phyloP scores from a whole-genome alignment of 2,329 filamentous ascomycete species.

The Erysiphe pulchra region DNA sequence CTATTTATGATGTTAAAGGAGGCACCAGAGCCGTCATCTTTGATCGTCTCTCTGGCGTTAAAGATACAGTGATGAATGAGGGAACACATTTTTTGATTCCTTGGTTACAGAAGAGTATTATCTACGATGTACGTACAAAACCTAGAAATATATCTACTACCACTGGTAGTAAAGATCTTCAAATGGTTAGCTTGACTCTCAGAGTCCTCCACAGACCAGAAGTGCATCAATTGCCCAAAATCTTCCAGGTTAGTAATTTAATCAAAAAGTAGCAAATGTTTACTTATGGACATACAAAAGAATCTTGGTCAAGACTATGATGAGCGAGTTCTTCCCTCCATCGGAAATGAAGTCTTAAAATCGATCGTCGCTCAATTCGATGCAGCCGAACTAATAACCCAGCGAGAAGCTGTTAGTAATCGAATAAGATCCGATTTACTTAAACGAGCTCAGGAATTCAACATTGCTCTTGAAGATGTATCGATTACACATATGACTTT shows the following conservation, averaged over 20 bases:
- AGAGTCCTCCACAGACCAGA: slow-evolving; percentile 87
- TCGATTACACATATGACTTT: slow-evolving; percentile 99
- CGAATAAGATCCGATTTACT: slow-evolving; percentile 82
- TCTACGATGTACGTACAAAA: slow-evolving; percentile 94
- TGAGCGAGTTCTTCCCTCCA: slow-evolving; percentile 90
- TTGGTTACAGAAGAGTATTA: slow-evolving; percentile 82
- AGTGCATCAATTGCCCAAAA: slow-evolving; percentile 78
- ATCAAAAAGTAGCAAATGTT: background rate
- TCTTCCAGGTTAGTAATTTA: slow-evolving; percentile 58
- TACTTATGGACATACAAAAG: slow-evolving; percentile 19
- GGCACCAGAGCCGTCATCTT: slow-evolving; percentile 93
- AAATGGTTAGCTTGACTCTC: slow-evolving; percentile 98
- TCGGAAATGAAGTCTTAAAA: slow-evolving; percentile 98
- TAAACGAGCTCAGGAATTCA: slow-evolving; percentile 86
- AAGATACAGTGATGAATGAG: slow-evolving; percentile 79
- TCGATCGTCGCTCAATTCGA: slow-evolving; percentile 97
- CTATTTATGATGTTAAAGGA: slow-evolving; percentile 92
- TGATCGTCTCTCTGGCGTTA: slow-evolving; percentile 75
- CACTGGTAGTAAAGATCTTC: slow-evolving; percentile 93
- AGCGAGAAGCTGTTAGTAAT: slow-evolving; percentile 88
- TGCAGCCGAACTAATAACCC: slow-evolving; percentile 92
- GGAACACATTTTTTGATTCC: slow-evolving; percentile 91
- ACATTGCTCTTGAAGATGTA: slow-evolving; percentile 95
- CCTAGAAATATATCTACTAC: slow-evolving; percentile 94
- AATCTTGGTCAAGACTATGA: slow-evolving; percentile 96